Evolutionary conservation across 176 grass and related monocot genomes (phyloP).

Genomic region (Triticum timopheevii): DNA sequence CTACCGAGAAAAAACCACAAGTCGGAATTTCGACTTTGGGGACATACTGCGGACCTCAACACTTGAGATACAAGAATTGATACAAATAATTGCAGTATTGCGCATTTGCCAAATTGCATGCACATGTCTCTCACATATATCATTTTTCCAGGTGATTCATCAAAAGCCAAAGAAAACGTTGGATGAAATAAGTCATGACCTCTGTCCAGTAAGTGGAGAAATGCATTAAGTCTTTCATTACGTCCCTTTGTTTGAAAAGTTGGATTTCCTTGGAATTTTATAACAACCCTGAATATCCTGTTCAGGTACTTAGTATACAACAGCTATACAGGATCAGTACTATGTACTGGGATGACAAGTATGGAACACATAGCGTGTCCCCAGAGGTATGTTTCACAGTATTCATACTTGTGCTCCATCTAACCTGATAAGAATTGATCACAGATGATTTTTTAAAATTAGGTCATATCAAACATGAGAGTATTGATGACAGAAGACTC

Average conservation of each 20-base stretch:
- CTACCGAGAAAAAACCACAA: not conserved
- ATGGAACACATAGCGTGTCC: constrained; percentile 92
- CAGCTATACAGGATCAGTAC: constrained; percentile 99
- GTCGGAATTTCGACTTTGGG: not conserved
- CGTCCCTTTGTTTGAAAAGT: not conserved
- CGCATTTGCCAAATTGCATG: constrained; percentile 23
- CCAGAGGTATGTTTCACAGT: constrained; percentile 64
- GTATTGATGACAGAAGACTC: constrained; percentile 97
- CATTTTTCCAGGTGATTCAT: constrained; percentile 89
- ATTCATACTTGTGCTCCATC: not conserved
- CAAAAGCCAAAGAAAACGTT: constrained; percentile 99
- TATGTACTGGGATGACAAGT: constrained; percentile 99
- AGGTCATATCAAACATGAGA: constrained; percentile 99
- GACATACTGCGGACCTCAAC: not conserved
- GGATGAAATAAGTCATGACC: constrained; percentile 99
- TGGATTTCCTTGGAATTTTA: constrained; percentile 21
- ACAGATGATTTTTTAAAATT: constrained; percentile 16
- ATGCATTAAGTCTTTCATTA: not conserved
- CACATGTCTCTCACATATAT: constrained; percentile 29
- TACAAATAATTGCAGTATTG: constrained; percentile 11
- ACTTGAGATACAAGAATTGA: constrained; percentile 10
- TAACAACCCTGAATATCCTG: constrained; percentile 26
- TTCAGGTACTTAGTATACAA: constrained; percentile 95
- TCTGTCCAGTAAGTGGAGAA: constrained; percentile 77
- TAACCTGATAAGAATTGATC: constrained; percentile 22